Percentiles rank a stretch among this genome's conserved stretches.
These are phyloP conservation scores for Mycena filopes DNA, from an alignment of 768 basidiomycete species.

Conservation along the genomic window DNA sequence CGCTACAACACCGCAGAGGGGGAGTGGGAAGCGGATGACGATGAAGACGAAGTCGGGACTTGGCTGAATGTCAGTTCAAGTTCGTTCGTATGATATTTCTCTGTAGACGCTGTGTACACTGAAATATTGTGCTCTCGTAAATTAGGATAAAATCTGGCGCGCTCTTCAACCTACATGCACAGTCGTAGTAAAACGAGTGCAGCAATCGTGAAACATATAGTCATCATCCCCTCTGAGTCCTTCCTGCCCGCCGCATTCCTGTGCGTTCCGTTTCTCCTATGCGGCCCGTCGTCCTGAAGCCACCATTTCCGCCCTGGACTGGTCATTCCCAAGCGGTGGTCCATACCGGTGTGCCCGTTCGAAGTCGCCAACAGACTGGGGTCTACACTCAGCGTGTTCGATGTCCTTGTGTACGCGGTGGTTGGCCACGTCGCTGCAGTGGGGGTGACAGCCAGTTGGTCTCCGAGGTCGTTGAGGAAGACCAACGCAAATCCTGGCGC, in stretches of 20 bases:
- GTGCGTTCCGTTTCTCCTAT: background rate
- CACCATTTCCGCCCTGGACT: constrained; percentile 29
- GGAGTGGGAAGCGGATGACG: too few relatives aligned
- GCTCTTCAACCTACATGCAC: too few relatives aligned
- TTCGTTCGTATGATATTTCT: too few relatives aligned
- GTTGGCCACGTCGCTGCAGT: constrained; percentile 41
- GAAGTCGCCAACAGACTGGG: constrained; percentile 49
- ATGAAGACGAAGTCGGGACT: too few relatives aligned
- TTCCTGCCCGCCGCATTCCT: background rate
- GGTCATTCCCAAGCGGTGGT: constrained; percentile 38
- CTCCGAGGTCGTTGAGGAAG: constrained; percentile 31
- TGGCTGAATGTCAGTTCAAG: too few relatives aligned
- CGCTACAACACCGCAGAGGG: too few relatives aligned
- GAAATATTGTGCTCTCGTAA: too few relatives aligned
- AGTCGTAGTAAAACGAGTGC: too few relatives aligned
- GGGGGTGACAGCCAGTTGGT: constrained; percentile 17
- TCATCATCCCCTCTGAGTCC: too few relatives aligned
- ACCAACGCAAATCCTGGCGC: constrained; percentile 43
- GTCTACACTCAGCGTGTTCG: constrained; percentile 45
- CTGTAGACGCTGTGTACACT: too few relatives aligned
- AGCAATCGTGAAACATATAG: too few relatives aligned
- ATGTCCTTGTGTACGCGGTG: constrained; percentile 44
- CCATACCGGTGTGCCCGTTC: constrained; percentile 48
- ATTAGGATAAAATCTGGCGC: too few relatives aligned
- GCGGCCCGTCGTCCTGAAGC: background rate